These are phyloP conservation scores for Fennellomyces sp. DNA, from an alignment of 371 early-diverging fungal genomes.

Conservation along the genomic window DNA sequence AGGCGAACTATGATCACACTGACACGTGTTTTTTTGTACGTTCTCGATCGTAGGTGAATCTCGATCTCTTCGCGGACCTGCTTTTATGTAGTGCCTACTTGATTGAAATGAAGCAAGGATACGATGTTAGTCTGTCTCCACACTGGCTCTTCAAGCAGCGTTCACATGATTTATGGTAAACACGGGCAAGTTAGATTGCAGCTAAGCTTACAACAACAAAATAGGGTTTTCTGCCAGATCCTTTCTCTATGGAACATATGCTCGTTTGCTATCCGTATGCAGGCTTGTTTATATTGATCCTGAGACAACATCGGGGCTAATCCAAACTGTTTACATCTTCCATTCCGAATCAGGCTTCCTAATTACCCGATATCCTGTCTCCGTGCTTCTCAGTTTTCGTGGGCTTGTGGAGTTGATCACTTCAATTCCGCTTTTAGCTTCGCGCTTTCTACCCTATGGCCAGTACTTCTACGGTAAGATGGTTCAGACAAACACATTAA, in stretches of 20 bases:
- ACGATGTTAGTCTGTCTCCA: constrained; percentile 47
- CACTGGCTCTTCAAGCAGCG: constrained; percentile 65
- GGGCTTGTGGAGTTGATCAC: constrained; percentile 57
- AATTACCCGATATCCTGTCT: constrained; percentile 30
- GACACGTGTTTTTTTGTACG: too few species aligned
- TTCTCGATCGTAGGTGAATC: constrained; percentile 57
- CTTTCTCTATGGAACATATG: constrained; percentile 26
- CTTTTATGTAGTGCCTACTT: constrained; percentile 69
- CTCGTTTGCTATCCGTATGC: constrained; percentile 22
- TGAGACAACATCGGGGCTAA: background rate
- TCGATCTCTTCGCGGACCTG: constrained; percentile 61
- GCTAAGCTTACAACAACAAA: background rate
- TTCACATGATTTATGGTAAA: constrained; percentile 53
- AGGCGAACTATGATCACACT: background rate
- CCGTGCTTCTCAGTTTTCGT: constrained; percentile 49
- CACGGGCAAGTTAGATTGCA: too few species aligned
- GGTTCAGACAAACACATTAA: background rate
- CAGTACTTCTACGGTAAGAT: constrained; percentile 23
- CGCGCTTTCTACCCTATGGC: constrained; percentile 53
- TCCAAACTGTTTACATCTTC: background rate
- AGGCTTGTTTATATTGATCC: constrained; percentile 17
- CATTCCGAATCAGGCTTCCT: constrained; percentile 23
- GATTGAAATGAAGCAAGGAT: constrained; percentile 65
- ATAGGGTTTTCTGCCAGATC: constrained; percentile 38
- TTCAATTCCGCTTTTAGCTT: constrained; percentile 54